Percentiles rank a stretch among this genome's conserved stretches.
phyloP scores from a whole-genome alignment of 257 asterid species.

The Echites panduratus region DNA sequence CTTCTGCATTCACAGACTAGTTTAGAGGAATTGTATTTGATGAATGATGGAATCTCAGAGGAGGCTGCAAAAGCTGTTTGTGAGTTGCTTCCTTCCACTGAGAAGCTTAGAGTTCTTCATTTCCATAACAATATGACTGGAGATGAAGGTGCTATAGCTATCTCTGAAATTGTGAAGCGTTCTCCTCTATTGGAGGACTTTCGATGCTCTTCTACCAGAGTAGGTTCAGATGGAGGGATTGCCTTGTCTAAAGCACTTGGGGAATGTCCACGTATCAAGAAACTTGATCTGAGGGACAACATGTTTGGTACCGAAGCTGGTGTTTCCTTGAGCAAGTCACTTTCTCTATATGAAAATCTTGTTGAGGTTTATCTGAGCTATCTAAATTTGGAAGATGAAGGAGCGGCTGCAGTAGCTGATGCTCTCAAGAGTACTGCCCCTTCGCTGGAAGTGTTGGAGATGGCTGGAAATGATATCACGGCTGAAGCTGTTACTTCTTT shows the following conservation, averaged over 20 bases:
- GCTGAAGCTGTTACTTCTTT: constrained; percentile 59
- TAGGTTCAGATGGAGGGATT: constrained; percentile 74
- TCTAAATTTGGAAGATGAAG: constrained; percentile 82
- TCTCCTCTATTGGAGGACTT: constrained; percentile 77
- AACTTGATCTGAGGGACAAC: constrained; percentile 92
- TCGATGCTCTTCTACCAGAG: constrained; percentile 93
- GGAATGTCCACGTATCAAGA: constrained; percentile 54
- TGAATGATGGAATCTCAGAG: constrained; percentile 90
- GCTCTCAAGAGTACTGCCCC: constrained; percentile 66
- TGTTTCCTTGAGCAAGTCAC: constrained; percentile 61
- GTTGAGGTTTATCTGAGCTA: constrained; percentile 74
- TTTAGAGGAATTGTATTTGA: constrained; percentile 77
- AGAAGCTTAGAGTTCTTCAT: constrained; percentile 62
- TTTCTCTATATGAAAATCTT: constrained; percentile 41
- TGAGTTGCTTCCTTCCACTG: constrained; percentile 78
- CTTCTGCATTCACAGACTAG: constrained; percentile 65
- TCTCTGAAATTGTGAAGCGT: constrained; percentile 62
- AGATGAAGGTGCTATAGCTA: constrained; percentile 83
- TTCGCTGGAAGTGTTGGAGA: constrained; percentile 61
- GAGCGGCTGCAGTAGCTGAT: constrained; percentile 63
- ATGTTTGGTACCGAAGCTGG: constrained; percentile 87
- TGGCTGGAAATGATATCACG: constrained; percentile 94
- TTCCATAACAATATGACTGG: constrained; percentile 98
- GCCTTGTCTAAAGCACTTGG: constrained; percentile 79
- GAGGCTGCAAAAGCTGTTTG: constrained; percentile 91